Conservation (phyloP, 1,284 basidiomycete genomes). For the Rhizoctonia solani region DNA sequence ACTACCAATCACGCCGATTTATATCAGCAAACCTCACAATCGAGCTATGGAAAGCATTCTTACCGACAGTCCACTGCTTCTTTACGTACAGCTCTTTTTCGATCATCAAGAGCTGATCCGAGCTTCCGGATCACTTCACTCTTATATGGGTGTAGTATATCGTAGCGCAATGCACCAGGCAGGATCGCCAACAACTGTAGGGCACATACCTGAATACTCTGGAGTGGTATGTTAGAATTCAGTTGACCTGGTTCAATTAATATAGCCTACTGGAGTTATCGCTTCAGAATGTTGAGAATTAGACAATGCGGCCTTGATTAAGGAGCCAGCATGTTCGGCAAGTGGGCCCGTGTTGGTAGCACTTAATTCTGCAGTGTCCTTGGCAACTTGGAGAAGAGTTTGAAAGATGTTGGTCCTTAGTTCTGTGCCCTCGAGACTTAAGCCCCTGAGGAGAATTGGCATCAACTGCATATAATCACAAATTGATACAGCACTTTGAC, state of each 20-base stretch:
- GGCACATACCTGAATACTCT: conserved; percentile 78
- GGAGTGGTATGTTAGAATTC: conserved; percentile 22
- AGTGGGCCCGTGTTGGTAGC: conserved; percentile 44
- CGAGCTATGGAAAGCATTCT: conserved; percentile 35
- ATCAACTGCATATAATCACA: conserved; percentile 63
- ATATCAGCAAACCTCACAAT: not conserved
- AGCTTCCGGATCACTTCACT: conserved; percentile 72
- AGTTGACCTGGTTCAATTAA: conserved; percentile 1
- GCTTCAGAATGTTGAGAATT: conserved; percentile 31
- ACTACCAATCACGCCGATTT: not conserved
- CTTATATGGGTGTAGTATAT: conserved; percentile 77
- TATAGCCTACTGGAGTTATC: conserved; percentile 36
- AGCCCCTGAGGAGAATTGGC: conserved; percentile 83
- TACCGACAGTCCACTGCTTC: conserved; percentile 85
- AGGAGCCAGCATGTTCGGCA: conserved; percentile 68
- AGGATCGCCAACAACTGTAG: conserved; percentile 73
- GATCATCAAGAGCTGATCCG: conserved; percentile 79
- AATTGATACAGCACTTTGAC: not conserved
- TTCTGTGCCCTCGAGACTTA: conserved; percentile 73
- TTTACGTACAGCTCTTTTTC: conserved; percentile 74
- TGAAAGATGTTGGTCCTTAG: conserved; percentile 82
- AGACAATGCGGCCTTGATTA: conserved; percentile 69
- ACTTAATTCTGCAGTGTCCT: conserved; percentile 47
- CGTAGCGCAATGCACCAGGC: conserved; percentile 76
- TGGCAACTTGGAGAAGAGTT: conserved; percentile 73